These are phyloP conservation scores for Kodamaea hsintzibuensis DNA, from an alignment of 805 yeast species.

Conservation along the genomic window DNA sequence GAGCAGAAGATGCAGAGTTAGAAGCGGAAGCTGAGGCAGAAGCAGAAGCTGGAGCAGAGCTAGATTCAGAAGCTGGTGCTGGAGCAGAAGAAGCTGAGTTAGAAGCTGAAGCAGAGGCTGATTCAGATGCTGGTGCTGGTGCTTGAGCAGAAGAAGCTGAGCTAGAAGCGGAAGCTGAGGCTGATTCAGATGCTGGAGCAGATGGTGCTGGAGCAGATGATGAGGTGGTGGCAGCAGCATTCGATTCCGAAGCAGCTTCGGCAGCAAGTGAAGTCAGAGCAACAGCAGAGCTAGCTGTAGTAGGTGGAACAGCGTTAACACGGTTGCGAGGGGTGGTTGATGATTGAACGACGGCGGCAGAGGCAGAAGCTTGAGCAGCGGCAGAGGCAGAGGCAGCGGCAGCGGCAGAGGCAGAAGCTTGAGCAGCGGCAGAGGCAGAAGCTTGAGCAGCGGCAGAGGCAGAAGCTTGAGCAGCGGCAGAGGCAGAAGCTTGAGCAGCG, in stretches of 20 bases:
- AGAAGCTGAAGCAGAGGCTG: conserved; percentile 7
- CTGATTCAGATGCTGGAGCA: conserved; percentile 10
- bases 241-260: conserved; percentile 23
- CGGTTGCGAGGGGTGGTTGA: background rate
- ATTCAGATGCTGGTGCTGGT: conserved; percentile 23
- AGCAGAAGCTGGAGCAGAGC: conserved; percentile 20
- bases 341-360: background rate
- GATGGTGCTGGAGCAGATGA: conserved; percentile 10
- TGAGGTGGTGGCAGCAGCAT: conserved; percentile 15
- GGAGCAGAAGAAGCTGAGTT: background rate
- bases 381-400: background rate
- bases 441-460: background rate
- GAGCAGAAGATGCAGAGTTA: conserved; percentile 33
- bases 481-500: background rate
- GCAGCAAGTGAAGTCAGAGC: conserved; percentile 2
- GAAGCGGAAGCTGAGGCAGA: conserved; percentile 34
- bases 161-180: conserved; percentile 8
- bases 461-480: conserved; percentile 1
- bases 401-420: conserved; percentile 1
- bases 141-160: background rate
- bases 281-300: background rate
- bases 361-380: background rate
- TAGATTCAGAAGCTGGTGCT: conserved; percentile 15
- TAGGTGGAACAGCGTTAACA: background rate
- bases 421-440: background rate